phyloP scores from a whole-genome alignment of 306 rosid genomes.

The Castanea crenata region DNA sequence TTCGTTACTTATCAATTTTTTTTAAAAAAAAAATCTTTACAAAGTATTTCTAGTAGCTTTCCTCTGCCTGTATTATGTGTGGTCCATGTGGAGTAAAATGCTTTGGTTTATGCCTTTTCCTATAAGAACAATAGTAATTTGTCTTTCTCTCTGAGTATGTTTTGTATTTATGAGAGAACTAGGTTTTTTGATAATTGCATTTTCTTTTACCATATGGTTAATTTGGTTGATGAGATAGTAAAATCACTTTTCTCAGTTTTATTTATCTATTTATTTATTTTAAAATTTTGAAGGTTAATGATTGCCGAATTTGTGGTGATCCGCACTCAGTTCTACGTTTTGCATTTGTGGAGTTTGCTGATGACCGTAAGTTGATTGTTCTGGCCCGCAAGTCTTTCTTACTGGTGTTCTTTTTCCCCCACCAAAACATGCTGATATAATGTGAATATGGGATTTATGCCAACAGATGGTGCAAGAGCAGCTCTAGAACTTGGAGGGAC shows the following conservation, averaged over 20 bases:
- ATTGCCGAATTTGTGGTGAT: conserved; percentile 96
- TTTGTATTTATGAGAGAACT: not conserved
- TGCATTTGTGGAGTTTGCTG: conserved; percentile 97
- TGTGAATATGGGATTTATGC: conserved; percentile 22
- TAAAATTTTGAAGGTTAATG: conserved; percentile 66
- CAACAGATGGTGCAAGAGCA: conserved; percentile 84
- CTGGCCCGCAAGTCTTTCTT: conserved; percentile 12
- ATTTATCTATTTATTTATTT: conserved; percentile 11
- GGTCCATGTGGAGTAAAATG: not conserved
- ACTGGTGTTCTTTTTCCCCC: not conserved
- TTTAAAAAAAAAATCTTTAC: not conserved
- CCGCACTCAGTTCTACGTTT: conserved; percentile 97
- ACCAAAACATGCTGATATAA: not conserved
- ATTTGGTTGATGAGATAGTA: not conserved
- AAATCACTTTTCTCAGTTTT: conserved; percentile 1
- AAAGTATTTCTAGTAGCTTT: not conserved
- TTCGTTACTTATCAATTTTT: too few species aligned
- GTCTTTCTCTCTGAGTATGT: not conserved
- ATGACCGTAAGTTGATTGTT: conserved; percentile 70
- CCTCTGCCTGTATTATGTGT: not conserved
- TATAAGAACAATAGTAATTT: not conserved
- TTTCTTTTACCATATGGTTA: not conserved
- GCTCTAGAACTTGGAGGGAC: conserved; percentile 93
- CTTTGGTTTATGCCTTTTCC: not conserved
- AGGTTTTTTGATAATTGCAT: not conserved